phyloP scores from a whole-genome alignment of 2,329 filamentous ascomycete species.

The Amauroascus verrucosus region DNA sequence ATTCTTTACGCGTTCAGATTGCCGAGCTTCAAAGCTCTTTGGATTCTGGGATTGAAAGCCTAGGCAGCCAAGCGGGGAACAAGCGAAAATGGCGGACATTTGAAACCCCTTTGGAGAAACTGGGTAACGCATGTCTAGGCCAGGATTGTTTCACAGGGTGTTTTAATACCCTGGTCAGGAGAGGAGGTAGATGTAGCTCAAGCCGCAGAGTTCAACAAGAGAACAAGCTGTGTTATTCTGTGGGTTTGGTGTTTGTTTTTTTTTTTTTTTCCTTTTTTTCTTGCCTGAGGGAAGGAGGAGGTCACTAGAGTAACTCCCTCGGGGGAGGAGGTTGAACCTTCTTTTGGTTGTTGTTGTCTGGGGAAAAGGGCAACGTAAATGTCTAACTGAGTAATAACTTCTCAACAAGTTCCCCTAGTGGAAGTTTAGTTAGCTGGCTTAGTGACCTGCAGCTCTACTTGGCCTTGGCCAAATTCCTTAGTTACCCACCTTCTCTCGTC shows the following conservation, averaged over 20 bases:
- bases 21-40: constrained; percentile 1
- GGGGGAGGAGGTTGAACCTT: background rate
- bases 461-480: background rate
- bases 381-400: background rate
- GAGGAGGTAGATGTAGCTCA: too few species aligned
- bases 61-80: constrained; percentile 1
- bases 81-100: background rate
- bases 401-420: background rate
- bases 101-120: background rate
- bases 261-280: too few species aligned
- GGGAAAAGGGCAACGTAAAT: background rate
- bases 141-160: too few species aligned
- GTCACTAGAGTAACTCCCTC: background rate
- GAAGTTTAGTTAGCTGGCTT: background rate
- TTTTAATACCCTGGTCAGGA: too few species aligned
- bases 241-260: too few species aligned
- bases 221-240: too few species aligned
- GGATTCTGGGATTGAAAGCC: background rate
- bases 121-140: background rate
- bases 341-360: background rate
- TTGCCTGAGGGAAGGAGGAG: background rate
- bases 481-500: background rate
- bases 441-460: background rate
- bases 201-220: too few species aligned
- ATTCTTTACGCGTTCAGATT: background rate